Evolutionary conservation across 2,329 filamentous ascomycete genomes (phyloP).

Genomic region (Fusarium tjaetaba): DNA sequence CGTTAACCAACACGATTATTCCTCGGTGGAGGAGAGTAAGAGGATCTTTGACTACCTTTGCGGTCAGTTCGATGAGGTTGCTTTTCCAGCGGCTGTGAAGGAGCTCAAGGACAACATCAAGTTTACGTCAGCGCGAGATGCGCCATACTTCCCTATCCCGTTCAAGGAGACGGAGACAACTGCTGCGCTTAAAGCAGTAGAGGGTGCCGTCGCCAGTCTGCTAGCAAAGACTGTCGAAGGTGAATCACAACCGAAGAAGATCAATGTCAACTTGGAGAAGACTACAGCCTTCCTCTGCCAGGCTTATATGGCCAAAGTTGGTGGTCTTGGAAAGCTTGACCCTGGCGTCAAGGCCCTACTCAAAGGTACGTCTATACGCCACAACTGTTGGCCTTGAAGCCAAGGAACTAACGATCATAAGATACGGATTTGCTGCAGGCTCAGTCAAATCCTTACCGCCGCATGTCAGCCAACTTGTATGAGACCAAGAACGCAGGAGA

Average conservation of each 20-base stretch:
- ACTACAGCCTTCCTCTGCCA: conserved; percentile 56
- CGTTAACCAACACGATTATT: conserved; percentile 26
- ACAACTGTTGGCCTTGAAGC: not conserved
- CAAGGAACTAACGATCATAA: conserved; percentile 44
- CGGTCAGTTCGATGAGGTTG: conserved; percentile 41
- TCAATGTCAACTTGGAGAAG: conserved; percentile 51
- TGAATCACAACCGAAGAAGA: conserved; percentile 8
- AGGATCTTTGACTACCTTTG: conserved; percentile 36
- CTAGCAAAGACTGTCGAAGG: conserved; percentile 45
- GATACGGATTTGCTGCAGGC: conserved; percentile 78
- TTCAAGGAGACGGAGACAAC: conserved; percentile 59
- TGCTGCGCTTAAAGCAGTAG: conserved; percentile 57
- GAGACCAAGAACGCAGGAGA: conserved; percentile 71
- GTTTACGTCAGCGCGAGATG: conserved; percentile 49
- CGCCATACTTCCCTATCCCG: conserved; percentile 57
- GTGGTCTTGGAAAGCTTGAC: conserved; percentile 52
- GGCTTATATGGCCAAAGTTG: conserved; percentile 50
- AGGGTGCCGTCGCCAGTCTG: conserved; percentile 48
- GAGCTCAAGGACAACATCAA: conserved; percentile 40
- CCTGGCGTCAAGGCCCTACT: conserved; percentile 45
- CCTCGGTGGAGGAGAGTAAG: conserved; percentile 32
- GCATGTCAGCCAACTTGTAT: conserved; percentile 78
- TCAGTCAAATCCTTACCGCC: conserved; percentile 76
- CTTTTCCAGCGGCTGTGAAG: conserved; percentile 45
- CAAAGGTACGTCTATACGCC: conserved; percentile 39